Conservation (phyloP, 176 grass and related monocot genomes). For the Guadua angustifolia region DNA sequence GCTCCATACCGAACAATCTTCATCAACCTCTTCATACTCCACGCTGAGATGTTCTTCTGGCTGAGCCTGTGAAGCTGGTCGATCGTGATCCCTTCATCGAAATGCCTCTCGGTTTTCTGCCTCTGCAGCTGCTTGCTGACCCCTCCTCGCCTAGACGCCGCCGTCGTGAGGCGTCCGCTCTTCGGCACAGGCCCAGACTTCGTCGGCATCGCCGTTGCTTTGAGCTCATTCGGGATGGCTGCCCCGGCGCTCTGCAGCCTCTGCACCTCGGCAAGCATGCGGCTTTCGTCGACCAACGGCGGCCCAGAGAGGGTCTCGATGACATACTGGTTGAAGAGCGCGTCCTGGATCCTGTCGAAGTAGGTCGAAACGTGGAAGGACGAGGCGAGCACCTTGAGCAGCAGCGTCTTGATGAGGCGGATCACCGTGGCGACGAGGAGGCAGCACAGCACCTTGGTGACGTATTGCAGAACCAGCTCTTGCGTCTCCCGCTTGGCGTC, state of each 20-base stretch:
- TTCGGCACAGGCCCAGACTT: conserved; percentile 40
- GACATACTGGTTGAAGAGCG: conserved; percentile 95
- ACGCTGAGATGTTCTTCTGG: conserved; percentile 92
- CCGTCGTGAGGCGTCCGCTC: conserved; percentile 48
- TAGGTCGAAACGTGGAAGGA: conserved; percentile 98
- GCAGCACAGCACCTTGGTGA: conserved; percentile 88
- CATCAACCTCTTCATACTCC: conserved; percentile 97
- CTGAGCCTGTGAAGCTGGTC: conserved; percentile 88
- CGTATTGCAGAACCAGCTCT: conserved; percentile 67
- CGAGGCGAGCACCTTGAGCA: conserved; percentile 91
- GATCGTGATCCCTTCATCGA: conserved; percentile 73
- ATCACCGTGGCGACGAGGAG: conserved; percentile 76
- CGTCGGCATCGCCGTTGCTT: conserved; percentile 47
- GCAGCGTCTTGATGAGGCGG: conserved; percentile 82
- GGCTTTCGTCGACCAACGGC: conserved; percentile 74
- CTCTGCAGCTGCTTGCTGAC: conserved; percentile 55
- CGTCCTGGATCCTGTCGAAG: conserved; percentile 94
- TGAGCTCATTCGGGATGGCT: conserved; percentile 66
- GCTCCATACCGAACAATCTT: conserved; percentile 83
- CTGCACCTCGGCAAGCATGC: conserved; percentile 77
- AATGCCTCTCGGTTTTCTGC: conserved; percentile 49
- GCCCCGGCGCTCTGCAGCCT: conserved; percentile 73
- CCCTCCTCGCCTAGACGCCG: conserved; percentile 43
- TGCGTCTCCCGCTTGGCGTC: conserved; percentile 41
- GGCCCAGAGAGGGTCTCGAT: conserved; percentile 91